Conservation (phyloP, 345 rosid species). For the Salix purpurea region DNA sequence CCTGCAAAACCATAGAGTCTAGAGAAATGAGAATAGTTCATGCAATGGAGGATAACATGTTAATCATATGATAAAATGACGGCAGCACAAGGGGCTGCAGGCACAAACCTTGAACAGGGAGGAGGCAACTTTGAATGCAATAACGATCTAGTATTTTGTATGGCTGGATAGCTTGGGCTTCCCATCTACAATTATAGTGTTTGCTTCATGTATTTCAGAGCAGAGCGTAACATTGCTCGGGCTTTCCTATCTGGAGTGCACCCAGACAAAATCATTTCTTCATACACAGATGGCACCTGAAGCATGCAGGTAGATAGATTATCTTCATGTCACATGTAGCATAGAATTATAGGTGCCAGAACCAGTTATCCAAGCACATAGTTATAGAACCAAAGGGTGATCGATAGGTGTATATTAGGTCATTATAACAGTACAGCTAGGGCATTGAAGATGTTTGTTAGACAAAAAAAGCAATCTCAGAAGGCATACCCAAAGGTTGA, state of each 20-base stretch:
- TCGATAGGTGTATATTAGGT: background rate
- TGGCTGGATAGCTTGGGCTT: slow-evolving; percentile 8
- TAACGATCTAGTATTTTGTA: background rate
- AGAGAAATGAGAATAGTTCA: background rate
- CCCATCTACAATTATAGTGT: slow-evolving; percentile 36
- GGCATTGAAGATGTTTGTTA: background rate
- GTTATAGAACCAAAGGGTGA: background rate
- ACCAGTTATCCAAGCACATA: background rate
- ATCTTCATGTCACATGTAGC: background rate
- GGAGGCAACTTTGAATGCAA: background rate
- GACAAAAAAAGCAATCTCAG: background rate
- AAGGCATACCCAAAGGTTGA: background rate
- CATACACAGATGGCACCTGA: slow-evolving; percentile 88
- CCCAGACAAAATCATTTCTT: slow-evolving; percentile 86
- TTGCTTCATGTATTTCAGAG: slow-evolving; percentile 86
- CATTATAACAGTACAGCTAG: background rate
- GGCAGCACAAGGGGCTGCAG: background rate
- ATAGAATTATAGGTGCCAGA: background rate
- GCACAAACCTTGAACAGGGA: slow-evolving; percentile 26
- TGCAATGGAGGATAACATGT: background rate
- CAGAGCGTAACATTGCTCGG: slow-evolving; percentile 92
- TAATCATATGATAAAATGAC: background rate
- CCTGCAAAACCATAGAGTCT: slow-evolving; percentile 15
- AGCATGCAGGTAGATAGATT: background rate
- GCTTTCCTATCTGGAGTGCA: slow-evolving; percentile 91